These are phyloP conservation scores for Spizellomyces sp. DNA, from an alignment of 192 early-diverging fungal genomes.

Conservation along the genomic window DNA sequence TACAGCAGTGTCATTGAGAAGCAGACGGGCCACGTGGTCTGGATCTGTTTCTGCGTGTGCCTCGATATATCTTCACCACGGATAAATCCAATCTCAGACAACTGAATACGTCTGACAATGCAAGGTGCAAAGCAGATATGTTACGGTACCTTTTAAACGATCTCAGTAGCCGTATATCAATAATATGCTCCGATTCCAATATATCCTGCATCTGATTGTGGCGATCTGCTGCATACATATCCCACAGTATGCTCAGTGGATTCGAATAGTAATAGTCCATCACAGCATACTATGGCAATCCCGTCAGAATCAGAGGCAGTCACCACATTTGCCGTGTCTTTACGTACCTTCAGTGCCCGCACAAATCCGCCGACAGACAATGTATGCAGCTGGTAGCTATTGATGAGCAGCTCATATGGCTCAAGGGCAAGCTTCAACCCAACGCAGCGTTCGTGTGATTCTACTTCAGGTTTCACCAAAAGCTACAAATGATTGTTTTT, in stretches of 20 bases:
- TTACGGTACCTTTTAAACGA: constrained; percentile 28
- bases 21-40: constrained; percentile 43
- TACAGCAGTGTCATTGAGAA: constrained; percentile 65
- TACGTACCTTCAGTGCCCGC: constrained; percentile 64
- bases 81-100: neutral
- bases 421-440: constrained; percentile 18
- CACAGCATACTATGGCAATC: constrained; percentile 63
- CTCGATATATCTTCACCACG: constrained; percentile 54
- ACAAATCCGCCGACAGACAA: constrained; percentile 79
- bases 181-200: constrained; percentile 7
- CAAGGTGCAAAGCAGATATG: neutral
- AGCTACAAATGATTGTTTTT: too few species aligned
- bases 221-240: constrained; percentile 30
- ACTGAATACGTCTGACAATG: neutral
- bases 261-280: constrained; percentile 89
- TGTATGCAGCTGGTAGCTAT: constrained; percentile 78
- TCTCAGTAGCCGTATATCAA: constrained; percentile 24
- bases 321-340: neutral
- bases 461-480: too few species aligned
- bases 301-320: neutral
- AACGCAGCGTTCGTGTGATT: neutral
- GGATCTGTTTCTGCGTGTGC: constrained; percentile 38
- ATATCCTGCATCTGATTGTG: constrained; percentile 23
- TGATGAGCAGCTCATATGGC: constrained; percentile 75
- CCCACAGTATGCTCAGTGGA: constrained; percentile 72